These are phyloP conservation scores for Theobroma grandiflorum DNA, from an alignment of 441 rosid genomes.

Conservation along the genomic window DNA sequence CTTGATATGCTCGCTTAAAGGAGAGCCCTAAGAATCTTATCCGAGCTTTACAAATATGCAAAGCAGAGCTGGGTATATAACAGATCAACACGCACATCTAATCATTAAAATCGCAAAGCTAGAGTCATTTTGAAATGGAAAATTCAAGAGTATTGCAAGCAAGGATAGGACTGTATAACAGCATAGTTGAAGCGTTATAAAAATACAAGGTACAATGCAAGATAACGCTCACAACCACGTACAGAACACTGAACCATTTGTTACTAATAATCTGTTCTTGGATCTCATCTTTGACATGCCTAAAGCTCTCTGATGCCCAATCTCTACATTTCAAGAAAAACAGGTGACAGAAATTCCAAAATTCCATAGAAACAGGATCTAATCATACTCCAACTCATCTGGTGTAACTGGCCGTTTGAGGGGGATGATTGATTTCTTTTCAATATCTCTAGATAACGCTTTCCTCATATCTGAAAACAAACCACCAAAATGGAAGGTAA, in stretches of 20 bases:
- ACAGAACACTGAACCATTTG: not conserved
- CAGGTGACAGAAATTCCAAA: not conserved
- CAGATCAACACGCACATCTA: constrained; percentile 4
- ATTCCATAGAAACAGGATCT: constrained; percentile 24
- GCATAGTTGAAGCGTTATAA: not conserved
- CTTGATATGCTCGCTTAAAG: constrained; percentile 15
- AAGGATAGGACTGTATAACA: not conserved
- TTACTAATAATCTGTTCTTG: not conserved
- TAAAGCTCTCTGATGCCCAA: constrained; percentile 9
- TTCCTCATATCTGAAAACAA: constrained; percentile 86
- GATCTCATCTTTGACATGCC: constrained; percentile 11
- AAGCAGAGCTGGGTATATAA: not conserved
- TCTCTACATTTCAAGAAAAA: constrained; percentile 1
- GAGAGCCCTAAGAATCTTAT: constrained; percentile 6
- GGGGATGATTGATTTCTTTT: constrained; percentile 87
- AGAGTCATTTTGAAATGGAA: not conserved
- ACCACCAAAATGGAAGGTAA: constrained; percentile 20
- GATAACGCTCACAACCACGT: not conserved
- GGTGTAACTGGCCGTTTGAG: constrained; percentile 92
- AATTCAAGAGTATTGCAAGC: not conserved
- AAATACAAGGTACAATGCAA: constrained; percentile 1
- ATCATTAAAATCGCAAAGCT: not conserved
- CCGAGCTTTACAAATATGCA: constrained; percentile 5
- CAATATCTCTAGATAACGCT: constrained; percentile 89
- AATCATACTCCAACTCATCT: constrained; percentile 88